Evolutionary conservation across 164 flowering plant genomes (phyloP).

Genomic region (Vitis riparia): DNA sequence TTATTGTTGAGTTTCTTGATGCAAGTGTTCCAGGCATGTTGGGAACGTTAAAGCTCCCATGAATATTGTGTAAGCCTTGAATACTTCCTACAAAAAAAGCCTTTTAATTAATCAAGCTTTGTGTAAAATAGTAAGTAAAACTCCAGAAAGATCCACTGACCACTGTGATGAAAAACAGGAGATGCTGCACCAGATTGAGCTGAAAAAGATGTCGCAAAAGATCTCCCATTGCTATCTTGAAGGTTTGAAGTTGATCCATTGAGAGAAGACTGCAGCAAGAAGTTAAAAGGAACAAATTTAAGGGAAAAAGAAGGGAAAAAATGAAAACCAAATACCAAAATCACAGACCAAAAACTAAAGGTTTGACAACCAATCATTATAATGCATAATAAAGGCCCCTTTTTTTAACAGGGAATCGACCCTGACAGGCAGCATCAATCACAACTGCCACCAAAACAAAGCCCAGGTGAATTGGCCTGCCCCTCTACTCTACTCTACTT

Average conservation of each 20-base stretch:
- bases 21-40: conserved; percentile 66
- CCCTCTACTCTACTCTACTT: too few relatives aligned
- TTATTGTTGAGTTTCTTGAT: conserved; percentile 68
- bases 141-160: conserved; percentile 27
- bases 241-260: conserved; percentile 75
- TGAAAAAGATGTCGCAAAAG: conserved; percentile 68
- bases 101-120: not conserved
- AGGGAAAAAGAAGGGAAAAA: too few relatives aligned
- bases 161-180: conserved; percentile 74
- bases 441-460: too few relatives aligned
- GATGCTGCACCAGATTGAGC: conserved; percentile 73
- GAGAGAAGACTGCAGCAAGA: conserved; percentile 56
- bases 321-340: too few relatives aligned
- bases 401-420: too few relatives aligned
- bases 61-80: conserved; percentile 74
- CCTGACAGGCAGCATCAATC: too few relatives aligned
- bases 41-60: conserved; percentile 75
- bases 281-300: not conserved
- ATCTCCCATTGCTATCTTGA: conserved; percentile 64
- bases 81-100: conserved; percentile 41
- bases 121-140: conserved; percentile 1
- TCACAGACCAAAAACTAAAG: too few relatives aligned
- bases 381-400: too few relatives aligned
- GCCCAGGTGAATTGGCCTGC: too few relatives aligned
- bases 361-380: too few relatives aligned